phyloP scores from a whole-genome alignment of 257 asterid species.

The Misopates orontium region DNA sequence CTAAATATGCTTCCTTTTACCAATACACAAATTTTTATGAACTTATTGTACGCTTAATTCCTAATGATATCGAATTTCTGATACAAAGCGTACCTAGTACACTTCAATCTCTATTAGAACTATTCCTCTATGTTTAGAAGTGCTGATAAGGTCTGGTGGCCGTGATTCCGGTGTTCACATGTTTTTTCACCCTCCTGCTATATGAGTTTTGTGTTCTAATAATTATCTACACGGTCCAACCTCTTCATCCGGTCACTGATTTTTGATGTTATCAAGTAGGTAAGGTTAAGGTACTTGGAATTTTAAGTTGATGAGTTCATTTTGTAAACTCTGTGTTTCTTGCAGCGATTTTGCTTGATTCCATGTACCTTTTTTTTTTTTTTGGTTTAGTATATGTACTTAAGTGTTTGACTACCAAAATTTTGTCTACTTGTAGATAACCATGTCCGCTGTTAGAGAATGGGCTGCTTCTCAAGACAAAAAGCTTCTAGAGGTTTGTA shows the following conservation, averaged over 20 bases:
- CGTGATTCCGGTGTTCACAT: constrained; percentile 1
- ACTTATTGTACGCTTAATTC: background rate
- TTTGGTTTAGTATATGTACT: constrained; percentile 16
- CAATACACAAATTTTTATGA: constrained; percentile 11
- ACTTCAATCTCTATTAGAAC: background rate
- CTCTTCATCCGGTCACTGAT: no score
- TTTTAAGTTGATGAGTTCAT: no score
- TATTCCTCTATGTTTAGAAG: constrained; percentile 7
- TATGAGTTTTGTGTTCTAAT: no score
- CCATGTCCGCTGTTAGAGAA: constrained; percentile 99
- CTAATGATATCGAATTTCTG: no score
- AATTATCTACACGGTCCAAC: no score
- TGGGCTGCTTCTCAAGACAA: constrained; percentile 97
- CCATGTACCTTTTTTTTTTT: background rate
- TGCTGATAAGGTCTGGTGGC: constrained; percentile 16
- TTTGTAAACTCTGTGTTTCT: background rate
- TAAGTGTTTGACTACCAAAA: constrained; percentile 17
- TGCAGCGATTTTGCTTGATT: background rate
- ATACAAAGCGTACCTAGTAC: no score
- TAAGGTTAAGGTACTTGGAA: no score
- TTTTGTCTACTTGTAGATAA: constrained; percentile 57
- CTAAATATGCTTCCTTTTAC: background rate
- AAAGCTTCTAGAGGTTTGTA: constrained; percentile 78
- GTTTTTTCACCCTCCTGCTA: background rate
- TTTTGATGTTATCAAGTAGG: no score